These are phyloP conservation scores for Saccharomycopsis hybrid DNA, from an alignment of 1,139 yeast species.

Conservation along the genomic window DNA sequence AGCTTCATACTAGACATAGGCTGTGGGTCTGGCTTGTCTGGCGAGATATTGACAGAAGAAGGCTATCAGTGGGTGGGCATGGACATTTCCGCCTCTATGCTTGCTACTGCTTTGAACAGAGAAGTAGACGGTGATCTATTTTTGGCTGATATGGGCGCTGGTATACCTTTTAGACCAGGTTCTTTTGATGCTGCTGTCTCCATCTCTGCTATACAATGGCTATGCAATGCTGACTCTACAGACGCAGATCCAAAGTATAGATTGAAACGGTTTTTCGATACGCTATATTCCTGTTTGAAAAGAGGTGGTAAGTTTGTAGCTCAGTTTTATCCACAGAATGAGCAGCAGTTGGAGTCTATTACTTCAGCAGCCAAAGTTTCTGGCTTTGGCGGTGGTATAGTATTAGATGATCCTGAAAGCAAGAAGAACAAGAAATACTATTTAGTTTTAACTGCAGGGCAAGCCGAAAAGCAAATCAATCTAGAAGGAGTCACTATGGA, in stretches of 20 bases:
- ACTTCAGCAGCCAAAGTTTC: slow-evolving; percentile 83
- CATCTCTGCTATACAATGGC: slow-evolving; percentile 95
- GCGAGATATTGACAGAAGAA: slow-evolving; percentile 89
- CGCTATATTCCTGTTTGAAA: slow-evolving; percentile 76
- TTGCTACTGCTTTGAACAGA: slow-evolving; percentile 88
- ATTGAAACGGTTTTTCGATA: slow-evolving; percentile 74
- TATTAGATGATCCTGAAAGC: slow-evolving; percentile 89
- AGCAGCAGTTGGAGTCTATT: slow-evolving; percentile 72
- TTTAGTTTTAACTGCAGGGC: slow-evolving; percentile 84
- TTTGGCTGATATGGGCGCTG: slow-evolving; percentile 87
- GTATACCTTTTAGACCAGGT: slow-evolving; percentile 94
- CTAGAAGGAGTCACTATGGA: slow-evolving; percentile 78
- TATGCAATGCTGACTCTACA: slow-evolving; percentile 88
- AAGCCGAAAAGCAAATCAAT: slow-evolving; percentile 61
- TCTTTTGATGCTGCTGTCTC: slow-evolving; percentile 96
- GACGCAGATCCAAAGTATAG: slow-evolving; percentile 83
- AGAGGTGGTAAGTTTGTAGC: slow-evolving; percentile 97
- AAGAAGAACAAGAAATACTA: slow-evolving; percentile 88
- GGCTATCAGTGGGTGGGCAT: slow-evolving; percentile 94
- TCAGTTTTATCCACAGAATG: slow-evolving; percentile 92
- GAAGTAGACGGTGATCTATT: slow-evolving; percentile 92
- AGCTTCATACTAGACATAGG: slow-evolving; percentile 78
- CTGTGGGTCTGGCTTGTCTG: slow-evolving; percentile 95
- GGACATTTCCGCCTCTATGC: slow-evolving; percentile 95
- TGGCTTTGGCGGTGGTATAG: slow-evolving; percentile 95